A percentile compares a stretch with the other conserved stretches of the same genome.
Evolutionary conservation across 805 yeast genomes (phyloP).

Genomic region (Candida chauliodis): DNA sequence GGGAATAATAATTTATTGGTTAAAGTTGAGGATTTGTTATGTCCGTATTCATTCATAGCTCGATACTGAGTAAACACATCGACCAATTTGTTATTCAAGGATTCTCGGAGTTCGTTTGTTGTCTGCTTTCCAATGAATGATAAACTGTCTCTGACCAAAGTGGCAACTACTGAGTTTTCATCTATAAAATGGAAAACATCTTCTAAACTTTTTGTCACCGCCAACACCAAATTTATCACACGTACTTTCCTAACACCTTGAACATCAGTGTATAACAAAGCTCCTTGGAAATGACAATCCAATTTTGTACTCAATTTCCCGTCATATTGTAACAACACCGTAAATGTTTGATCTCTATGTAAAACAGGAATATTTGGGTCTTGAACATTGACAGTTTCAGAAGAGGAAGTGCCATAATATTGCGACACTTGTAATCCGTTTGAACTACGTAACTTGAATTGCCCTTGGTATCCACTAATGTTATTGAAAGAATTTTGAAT

Average conservation of each 20-base stretch:
- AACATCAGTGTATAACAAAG: conserved; percentile 75
- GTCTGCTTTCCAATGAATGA: conserved; percentile 40
- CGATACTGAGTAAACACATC: conserved; percentile 48
- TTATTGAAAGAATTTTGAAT: conserved; percentile 49
- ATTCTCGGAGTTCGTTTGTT: conserved; percentile 34
- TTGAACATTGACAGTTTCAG: conserved; percentile 28
- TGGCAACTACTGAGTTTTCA: conserved; percentile 45
- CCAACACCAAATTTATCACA: conserved; percentile 78
- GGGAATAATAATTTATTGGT: conserved; percentile 75
- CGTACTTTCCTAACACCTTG: conserved; percentile 80
- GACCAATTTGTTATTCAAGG: conserved; percentile 37
- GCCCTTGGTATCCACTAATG: conserved; percentile 72
- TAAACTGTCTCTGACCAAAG: conserved; percentile 38
- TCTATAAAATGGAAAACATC: conserved; percentile 80
- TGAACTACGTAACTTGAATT: conserved; percentile 81
- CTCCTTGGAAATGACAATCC: conserved; percentile 90
- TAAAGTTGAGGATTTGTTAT: conserved; percentile 30
- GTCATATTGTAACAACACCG: conserved; percentile 73
- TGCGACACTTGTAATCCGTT: conserved; percentile 77
- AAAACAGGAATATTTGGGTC: conserved; percentile 75
- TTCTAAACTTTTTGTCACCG: conserved; percentile 69
- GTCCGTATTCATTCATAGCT: conserved; percentile 44
- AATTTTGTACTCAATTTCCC: conserved; percentile 63
- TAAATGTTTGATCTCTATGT: conserved; percentile 59
- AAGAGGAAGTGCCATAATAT: conserved; percentile 57